Base-by-base conservation (phyloP, 148 eudicot species). In the Linanthus parryae region DNA sequence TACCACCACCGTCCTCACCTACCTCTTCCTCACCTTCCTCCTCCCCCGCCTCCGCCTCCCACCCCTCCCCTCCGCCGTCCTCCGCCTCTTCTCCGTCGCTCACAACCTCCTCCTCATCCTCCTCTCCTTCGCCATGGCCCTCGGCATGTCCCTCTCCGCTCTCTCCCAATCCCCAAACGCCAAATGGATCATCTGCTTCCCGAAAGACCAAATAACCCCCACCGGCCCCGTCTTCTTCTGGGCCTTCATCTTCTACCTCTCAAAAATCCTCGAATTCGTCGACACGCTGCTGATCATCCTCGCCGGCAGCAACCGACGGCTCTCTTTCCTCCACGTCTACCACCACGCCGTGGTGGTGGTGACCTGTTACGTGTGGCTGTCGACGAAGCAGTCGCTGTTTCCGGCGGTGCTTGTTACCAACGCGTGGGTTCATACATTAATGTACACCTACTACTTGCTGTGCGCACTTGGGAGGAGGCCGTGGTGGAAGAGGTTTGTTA, bases 321-420 rank as follows among this genome's bases (percentile, higher is more conserved):
- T 91, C 15, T 72, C 98, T 1, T 83, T 91, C 68, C 83, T 91
- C 70, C 98, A 91, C 68, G 95, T 91, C 14, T 91, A 91, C 82
- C 98, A 91, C 59, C 98, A 91, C 63, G 65, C 89, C 0, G 71
- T 67, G 19, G 98, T 86, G 8, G 73, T 81, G 20, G 63, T 81
- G 0, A 83, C 86, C 94, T 86, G 94, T 53, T 86, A 83, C 59
- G 2, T 83, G 1, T 86, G 98, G 98, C 67, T 91, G 0, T 27
- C 64, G 5, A 63, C 68, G 1, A 57, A 73, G 2, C 95, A 86
- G 70, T 70, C 82, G 1, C 52, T 91, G 50, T 57, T 91, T 33
- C 86, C 84, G 0, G 62, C 86, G 12, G 98, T 94, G 54, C 63
- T 91, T 12, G 79, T 86, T 15, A 86, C 94, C 8, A 91, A 85